Conservation (phyloP, 2,329 filamentous ascomycete species). For the Pseudogymnoascus sp. region DNA sequence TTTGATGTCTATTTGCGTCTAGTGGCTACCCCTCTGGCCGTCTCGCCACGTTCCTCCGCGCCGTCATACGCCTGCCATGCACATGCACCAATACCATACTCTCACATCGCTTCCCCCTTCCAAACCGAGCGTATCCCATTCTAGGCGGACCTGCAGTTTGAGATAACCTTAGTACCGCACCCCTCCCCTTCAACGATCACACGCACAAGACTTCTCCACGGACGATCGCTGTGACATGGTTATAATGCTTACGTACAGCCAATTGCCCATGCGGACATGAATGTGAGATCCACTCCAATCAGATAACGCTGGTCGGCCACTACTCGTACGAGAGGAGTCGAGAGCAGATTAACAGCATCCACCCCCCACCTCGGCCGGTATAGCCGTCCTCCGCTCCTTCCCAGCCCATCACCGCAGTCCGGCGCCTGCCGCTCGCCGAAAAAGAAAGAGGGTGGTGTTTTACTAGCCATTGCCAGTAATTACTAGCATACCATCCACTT, state of each 20-base stretch:
- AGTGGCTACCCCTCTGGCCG: too few species aligned
- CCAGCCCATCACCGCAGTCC: neutral
- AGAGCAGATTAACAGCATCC: neutral
- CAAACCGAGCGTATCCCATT: neutral
- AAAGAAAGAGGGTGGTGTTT: neutral
- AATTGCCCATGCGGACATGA: neutral
- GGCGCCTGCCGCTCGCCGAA: neutral
- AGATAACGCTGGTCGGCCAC: neutral
- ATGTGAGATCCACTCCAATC: neutral
- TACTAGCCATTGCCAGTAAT: neutral
- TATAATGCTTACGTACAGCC: neutral
- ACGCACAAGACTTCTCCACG: neutral
- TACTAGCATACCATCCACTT: neutral
- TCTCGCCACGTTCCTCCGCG: neutral
- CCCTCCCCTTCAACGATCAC: neutral
- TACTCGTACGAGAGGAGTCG: too few species aligned
- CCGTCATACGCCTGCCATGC: neutral
- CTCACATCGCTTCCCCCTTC: neutral
- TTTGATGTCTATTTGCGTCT: neutral
- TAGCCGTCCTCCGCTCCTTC: neutral
- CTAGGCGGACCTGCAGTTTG: neutral
- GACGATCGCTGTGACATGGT: neutral
- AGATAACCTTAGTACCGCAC: neutral
- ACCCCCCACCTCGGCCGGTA: neutral
- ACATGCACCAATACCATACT: neutral